Percentiles rank a stretch among this genome's conserved stretches.
phyloP scores from a whole-genome alignment of 2,329 filamentous ascomycete species.

The Hymenoscyphus repandus region DNA sequence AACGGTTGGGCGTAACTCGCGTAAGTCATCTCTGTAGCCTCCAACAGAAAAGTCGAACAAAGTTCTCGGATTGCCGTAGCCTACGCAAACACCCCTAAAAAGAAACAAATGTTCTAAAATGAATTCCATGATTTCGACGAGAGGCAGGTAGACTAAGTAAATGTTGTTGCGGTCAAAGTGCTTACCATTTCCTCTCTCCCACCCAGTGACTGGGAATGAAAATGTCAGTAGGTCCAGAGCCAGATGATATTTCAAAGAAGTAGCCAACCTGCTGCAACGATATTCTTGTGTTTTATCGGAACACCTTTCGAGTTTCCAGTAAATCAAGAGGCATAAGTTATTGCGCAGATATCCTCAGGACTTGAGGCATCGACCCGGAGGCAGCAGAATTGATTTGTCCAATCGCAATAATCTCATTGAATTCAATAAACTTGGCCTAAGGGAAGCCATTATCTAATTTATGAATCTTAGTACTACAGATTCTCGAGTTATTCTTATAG shows the following conservation, averaged over 20 bases:
- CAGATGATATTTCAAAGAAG: not conserved
- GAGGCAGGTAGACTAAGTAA: constrained; percentile 83
- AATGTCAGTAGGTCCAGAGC: not conserved
- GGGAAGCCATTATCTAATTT: constrained; percentile 46
- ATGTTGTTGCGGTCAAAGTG: constrained; percentile 72
- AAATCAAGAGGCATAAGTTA: constrained; percentile 83
- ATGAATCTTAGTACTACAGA: constrained; percentile 40
- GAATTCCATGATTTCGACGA: constrained; percentile 94
- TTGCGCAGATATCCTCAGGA: constrained; percentile 73
- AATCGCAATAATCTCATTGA: constrained; percentile 46
- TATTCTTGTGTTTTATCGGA: constrained; percentile 73
- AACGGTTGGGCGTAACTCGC: constrained; percentile 80
- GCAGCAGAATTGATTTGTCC: constrained; percentile 51
- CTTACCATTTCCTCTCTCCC: constrained; percentile 69
- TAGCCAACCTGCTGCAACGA: constrained; percentile 68
- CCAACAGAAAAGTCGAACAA: constrained; percentile 79
- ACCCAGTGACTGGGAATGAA: constrained; percentile 61
- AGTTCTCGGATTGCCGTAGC: constrained; percentile 86
- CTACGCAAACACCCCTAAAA: constrained; percentile 84
- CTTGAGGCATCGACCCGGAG: constrained; percentile 65
- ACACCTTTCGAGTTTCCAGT: constrained; percentile 89
- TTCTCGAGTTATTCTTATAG: constrained; percentile 46
- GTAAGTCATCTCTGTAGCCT: constrained; percentile 90
- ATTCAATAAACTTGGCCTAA: constrained; percentile 45
- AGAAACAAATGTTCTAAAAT: constrained; percentile 87